Evolutionary conservation across 2,329 filamentous ascomycete species (phyloP).

Genomic region (Penicillium digitatum): DNA sequence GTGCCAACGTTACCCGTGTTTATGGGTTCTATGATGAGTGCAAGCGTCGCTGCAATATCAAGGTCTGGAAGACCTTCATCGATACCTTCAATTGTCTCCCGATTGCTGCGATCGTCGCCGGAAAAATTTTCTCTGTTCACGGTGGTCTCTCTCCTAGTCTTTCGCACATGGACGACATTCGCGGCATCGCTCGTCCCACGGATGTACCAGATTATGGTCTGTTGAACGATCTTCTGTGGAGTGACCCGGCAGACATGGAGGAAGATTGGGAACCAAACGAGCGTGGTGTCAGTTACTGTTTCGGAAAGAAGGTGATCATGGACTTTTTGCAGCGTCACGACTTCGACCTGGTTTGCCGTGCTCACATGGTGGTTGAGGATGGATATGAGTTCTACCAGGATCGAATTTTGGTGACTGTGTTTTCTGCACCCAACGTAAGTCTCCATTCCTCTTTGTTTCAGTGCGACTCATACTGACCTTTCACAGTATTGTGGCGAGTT

Average conservation of each 20-base stretch:
- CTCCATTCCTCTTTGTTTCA: neutral
- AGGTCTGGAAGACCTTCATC: constrained; percentile 96
- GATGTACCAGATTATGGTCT: constrained; percentile 96
- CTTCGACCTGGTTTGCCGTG: constrained; percentile 93
- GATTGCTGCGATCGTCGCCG: constrained; percentile 92
- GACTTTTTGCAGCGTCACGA: constrained; percentile 93
- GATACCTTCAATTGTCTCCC: constrained; percentile 95
- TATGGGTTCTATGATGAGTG: constrained; percentile 99
- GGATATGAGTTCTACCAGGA: constrained; percentile 99
- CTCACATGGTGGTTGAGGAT: constrained; percentile 99
- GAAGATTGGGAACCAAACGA: constrained; percentile 98
- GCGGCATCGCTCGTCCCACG: constrained; percentile 89
- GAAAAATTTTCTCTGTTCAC: constrained; percentile 97
- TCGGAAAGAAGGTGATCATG: constrained; percentile 96
- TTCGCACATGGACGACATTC: constrained; percentile 96
- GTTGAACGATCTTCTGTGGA: constrained; percentile 93
- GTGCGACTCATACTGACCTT: constrained; percentile 18
- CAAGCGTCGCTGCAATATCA: constrained; percentile 92
- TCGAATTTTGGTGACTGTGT: constrained; percentile 89
- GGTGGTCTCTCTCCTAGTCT: constrained; percentile 89
- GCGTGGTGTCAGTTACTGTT: constrained; percentile 94
- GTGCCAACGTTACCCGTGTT: constrained; percentile 89
- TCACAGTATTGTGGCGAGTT: constrained; percentile 95
- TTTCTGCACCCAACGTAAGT: constrained; percentile 93
- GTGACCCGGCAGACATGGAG: constrained; percentile 96